Percentiles rank a stretch among this genome's conserved stretches.
These are phyloP conservation scores for Ascobolus immersus DNA, from an alignment of 495 filamentous ascomycete species.

Conservation along the genomic window DNA sequence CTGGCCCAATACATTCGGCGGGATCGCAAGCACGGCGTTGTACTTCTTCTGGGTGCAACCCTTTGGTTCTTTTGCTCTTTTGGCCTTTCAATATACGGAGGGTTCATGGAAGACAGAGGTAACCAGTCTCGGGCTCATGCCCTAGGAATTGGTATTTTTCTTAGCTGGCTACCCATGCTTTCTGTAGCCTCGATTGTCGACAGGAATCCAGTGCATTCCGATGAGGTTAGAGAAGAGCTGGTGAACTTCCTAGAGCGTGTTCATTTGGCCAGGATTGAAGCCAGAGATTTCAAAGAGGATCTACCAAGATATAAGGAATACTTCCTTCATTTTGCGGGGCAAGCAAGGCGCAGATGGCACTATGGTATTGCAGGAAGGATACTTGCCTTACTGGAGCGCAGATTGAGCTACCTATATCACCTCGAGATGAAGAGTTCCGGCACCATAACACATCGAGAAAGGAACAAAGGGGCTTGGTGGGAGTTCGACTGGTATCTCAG, in stretches of 20 bases:
- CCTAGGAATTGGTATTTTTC: slow-evolving; percentile 23
- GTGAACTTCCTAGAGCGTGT: slow-evolving; percentile 18
- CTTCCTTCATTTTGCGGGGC: slow-evolving; percentile 22
- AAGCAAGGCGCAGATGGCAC: slow-evolving; percentile 23
- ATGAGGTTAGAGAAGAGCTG: slow-evolving; percentile 17
- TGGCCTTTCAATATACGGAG: slow-evolving; percentile 21
- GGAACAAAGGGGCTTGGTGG: too few species aligned
- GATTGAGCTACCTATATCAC: too few species aligned
- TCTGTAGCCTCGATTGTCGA: slow-evolving; percentile 23
- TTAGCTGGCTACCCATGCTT: slow-evolving; percentile 26
- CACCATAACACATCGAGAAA: too few species aligned
- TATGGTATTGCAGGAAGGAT: too few species aligned
- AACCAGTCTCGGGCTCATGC: slow-evolving; percentile 20
- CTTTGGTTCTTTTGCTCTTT: slow-evolving; percentile 16
- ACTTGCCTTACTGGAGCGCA: too few species aligned
- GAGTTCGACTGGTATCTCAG: too few species aligned
- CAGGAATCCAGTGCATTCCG: slow-evolving; percentile 22
- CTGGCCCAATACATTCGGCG: slow-evolving; percentile 1
- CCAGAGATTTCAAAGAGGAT: too few species aligned
- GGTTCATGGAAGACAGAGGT: slow-evolving; percentile 21
- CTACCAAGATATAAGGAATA: slow-evolving; percentile 8
- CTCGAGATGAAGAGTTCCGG: too few species aligned
- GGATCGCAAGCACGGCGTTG: slow-evolving; percentile 5
- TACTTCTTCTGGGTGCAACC: slow-evolving; percentile 5
- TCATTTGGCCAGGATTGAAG: too few species aligned